Conservation (phyloP, 768 basidiomycete genomes). For the Kondoa malvinella region DNA sequence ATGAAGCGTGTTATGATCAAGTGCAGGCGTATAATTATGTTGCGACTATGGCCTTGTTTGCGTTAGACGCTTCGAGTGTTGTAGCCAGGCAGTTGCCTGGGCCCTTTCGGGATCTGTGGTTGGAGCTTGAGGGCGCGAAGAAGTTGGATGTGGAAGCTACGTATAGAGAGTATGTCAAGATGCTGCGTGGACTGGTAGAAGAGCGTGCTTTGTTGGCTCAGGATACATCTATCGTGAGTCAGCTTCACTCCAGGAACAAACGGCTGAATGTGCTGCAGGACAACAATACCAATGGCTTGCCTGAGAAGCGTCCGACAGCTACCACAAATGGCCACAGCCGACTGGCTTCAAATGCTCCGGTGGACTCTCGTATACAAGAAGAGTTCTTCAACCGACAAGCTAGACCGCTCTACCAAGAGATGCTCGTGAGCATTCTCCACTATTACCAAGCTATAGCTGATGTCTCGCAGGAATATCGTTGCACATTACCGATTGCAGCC, state of each 20-base stretch:
- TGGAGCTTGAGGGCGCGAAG: constrained; percentile 55
- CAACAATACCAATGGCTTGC: no score
- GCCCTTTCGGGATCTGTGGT: constrained; percentile 76
- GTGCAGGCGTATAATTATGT: constrained; percentile 78
- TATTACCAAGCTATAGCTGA: background rate
- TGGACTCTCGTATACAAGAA: constrained; percentile 35
- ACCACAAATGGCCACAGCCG: background rate
- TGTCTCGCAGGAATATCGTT: constrained; percentile 49
- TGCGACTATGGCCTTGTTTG: constrained; percentile 66
- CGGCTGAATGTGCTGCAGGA: no score
- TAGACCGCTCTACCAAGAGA: constrained; percentile 58
- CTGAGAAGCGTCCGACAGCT: no score
- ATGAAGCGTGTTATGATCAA: constrained; percentile 56
- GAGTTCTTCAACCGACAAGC: constrained; percentile 48
- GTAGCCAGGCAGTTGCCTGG: constrained; percentile 52
- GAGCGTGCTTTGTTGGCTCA: background rate
- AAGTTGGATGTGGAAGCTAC: constrained; percentile 45
- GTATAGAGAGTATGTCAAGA: constrained; percentile 57
- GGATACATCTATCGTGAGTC: background rate
- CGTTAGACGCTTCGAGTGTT: constrained; percentile 39
- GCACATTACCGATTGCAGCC: constrained; percentile 64
- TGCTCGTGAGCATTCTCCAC: constrained; percentile 50
- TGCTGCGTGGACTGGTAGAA: constrained; percentile 47
- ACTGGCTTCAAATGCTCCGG: background rate
- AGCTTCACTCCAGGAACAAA: no score